Evolutionary conservation across 2,329 filamentous ascomycete genomes (phyloP).

Genomic region (Monilinia fructicola): DNA sequence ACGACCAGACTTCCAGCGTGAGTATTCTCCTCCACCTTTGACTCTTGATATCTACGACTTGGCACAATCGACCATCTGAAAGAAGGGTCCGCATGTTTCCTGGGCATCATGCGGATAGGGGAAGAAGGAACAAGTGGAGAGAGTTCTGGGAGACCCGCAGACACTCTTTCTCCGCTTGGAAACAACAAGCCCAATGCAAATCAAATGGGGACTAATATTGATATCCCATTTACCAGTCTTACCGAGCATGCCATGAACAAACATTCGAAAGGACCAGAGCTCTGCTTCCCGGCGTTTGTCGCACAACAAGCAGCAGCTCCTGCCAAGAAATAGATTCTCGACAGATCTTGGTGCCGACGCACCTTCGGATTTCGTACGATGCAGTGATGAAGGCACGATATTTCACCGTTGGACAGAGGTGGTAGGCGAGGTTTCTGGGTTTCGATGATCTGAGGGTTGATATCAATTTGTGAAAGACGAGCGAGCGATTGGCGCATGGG

Average conservation of each 20-base stretch:
- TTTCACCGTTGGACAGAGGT: slow-evolving; percentile 22
- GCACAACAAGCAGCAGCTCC: slow-evolving; percentile 14
- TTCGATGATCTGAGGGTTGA: slow-evolving; percentile 14
- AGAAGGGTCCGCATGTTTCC: neutral
- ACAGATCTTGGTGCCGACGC: slow-evolving; percentile 5
- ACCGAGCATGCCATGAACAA: slow-evolving; percentile 72
- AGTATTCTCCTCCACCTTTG: slow-evolving; percentile 37
- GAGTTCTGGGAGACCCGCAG: neutral
- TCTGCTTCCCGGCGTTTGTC: slow-evolving; percentile 61
- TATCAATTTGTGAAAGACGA: slow-evolving; percentile 18
- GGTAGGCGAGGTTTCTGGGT: slow-evolving; percentile 9
- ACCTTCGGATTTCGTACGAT: slow-evolving; percentile 11
- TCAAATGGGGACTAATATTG: neutral
- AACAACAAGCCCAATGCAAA: neutral
- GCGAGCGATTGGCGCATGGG: slow-evolving; percentile 34
- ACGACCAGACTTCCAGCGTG: slow-evolving; percentile 72
- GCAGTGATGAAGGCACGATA: slow-evolving; percentile 16
- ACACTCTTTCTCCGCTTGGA: neutral
- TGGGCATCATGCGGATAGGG: neutral
- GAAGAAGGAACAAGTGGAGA: neutral
- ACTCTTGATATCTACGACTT: neutral
- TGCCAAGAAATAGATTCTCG: slow-evolving; percentile 22
- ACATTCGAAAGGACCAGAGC: slow-evolving; percentile 68
- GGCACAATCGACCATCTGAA: neutral
- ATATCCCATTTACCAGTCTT: slow-evolving; percentile 47